phyloP scores from a whole-genome alignment of 192 early-diverging fungal species.

The Backusella australiensis region DNA sequence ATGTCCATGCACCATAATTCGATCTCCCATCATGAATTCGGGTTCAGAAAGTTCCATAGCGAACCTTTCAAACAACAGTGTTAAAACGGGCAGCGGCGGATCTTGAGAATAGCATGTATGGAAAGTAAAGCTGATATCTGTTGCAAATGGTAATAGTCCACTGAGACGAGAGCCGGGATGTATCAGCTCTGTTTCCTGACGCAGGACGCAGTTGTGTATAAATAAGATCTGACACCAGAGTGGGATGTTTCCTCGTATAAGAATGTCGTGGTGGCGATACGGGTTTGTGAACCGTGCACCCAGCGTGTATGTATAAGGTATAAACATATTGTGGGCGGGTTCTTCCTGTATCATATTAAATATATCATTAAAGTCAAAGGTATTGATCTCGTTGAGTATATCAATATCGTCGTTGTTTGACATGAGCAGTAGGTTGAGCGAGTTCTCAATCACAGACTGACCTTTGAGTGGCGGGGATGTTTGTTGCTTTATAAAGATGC shows the following conservation, averaged over 20 bases:
- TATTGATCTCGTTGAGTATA: neutral
- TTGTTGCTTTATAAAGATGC: neutral
- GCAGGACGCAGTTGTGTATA: neutral
- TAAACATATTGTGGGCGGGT: neutral
- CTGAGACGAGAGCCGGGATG: neutral
- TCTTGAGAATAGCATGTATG: constrained; percentile 2
- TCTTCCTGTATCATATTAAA: constrained; percentile 14
- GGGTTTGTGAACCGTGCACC: neutral
- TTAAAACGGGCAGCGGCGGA: neutral
- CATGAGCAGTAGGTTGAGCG: neutral
- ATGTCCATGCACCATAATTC: neutral
- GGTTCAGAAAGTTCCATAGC: constrained; percentile 1
- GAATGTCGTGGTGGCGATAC: neutral
- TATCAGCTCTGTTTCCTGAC: neutral
- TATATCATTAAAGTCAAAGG: neutral
- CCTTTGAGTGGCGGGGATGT: too few species aligned
- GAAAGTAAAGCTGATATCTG: neutral
- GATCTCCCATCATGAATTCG: neutral
- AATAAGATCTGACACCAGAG: constrained; percentile 12
- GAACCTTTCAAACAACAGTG: neutral
- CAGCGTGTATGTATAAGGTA: neutral
- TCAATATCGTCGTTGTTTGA: neutral
- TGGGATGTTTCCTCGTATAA: neutral
- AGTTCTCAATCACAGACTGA: neutral
- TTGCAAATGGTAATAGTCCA: constrained; percentile 8